phyloP scores from a whole-genome alignment of 2,329 filamentous ascomycete species.

The Talaromyces sp. region DNA sequence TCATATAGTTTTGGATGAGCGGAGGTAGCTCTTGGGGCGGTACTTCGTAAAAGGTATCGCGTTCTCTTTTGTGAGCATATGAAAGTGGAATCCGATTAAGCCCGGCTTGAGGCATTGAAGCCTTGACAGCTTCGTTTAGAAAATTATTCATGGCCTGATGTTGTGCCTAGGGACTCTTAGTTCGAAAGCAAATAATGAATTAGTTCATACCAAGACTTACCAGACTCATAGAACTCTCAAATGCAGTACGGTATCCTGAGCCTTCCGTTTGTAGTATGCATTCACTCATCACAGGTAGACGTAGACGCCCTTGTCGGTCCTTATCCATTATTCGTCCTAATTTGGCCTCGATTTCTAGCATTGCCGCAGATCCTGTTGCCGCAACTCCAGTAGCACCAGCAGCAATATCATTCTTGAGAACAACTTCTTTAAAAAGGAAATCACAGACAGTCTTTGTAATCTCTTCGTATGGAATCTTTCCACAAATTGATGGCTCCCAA shows the following conservation, averaged over 20 bases:
- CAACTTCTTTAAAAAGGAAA: slow-evolving; percentile 71
- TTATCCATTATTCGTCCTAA: slow-evolving; percentile 76
- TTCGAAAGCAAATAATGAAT: neutral
- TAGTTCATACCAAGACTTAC: slow-evolving; percentile 50
- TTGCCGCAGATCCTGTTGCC: slow-evolving; percentile 61
- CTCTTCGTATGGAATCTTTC: slow-evolving; percentile 68
- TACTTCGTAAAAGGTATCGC: slow-evolving; percentile 80
- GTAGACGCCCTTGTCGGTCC: slow-evolving; percentile 65
- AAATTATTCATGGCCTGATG: slow-evolving; percentile 81
- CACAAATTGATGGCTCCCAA: slow-evolving; percentile 62
- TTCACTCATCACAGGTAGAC: slow-evolving; percentile 66
- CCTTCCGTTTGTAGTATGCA: slow-evolving; percentile 62
- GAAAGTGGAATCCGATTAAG: slow-evolving; percentile 49
- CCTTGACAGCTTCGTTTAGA: slow-evolving; percentile 67
- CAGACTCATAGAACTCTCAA: slow-evolving; percentile 87
- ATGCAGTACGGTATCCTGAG: slow-evolving; percentile 56
- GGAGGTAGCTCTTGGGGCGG: slow-evolving; percentile 62
- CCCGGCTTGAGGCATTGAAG: slow-evolving; percentile 43
- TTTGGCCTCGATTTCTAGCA: slow-evolving; percentile 93
- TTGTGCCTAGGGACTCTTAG: slow-evolving; percentile 57
- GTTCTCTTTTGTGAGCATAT: slow-evolving; percentile 79
- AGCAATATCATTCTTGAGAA: slow-evolving; percentile 61
- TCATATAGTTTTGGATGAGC: slow-evolving; percentile 60
- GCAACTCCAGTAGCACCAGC: slow-evolving; percentile 54
- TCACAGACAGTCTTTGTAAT: slow-evolving; percentile 74